These are phyloP conservation scores for Sporothrix pallida DNA, from an alignment of 2,329 filamentous ascomycete species.

Conservation along the genomic window DNA sequence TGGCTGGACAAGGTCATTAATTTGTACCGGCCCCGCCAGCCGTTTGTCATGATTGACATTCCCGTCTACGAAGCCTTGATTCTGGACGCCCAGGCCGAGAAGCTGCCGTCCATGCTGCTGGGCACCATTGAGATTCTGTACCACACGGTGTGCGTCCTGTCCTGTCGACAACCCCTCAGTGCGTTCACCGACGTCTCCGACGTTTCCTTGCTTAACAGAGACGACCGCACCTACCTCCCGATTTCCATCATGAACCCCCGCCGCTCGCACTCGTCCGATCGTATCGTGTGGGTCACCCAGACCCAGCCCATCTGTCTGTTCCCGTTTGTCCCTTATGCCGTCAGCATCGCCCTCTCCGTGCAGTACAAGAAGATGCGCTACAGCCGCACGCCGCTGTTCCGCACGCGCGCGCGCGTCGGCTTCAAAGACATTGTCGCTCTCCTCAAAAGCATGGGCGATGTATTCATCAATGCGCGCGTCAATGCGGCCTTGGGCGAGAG, in stretches of 20 bases:
- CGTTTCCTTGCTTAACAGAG: slow-evolving; percentile 44
- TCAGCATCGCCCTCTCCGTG: slow-evolving; percentile 66
- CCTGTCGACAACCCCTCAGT: slow-evolving; percentile 57
- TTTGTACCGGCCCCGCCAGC: slow-evolving; percentile 63
- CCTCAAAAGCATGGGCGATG: slow-evolving; percentile 58
- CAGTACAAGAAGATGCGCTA: slow-evolving; percentile 69
- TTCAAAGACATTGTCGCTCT: slow-evolving; percentile 62
- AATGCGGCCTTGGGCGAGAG: slow-evolving; percentile 61
- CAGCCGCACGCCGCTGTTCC: slow-evolving; percentile 63
- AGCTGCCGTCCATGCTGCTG: slow-evolving; percentile 56
- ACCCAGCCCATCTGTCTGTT: slow-evolving; percentile 59
- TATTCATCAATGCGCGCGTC: slow-evolving; percentile 63
- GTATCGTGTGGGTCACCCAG: slow-evolving; percentile 61
- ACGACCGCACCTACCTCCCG: slow-evolving; percentile 50
- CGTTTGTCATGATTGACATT: slow-evolving; percentile 57
- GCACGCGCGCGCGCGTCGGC: slow-evolving; percentile 58
- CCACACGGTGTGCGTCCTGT: slow-evolving; percentile 67
- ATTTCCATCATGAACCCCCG: slow-evolving; percentile 59
- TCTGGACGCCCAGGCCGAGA: slow-evolving; percentile 58
- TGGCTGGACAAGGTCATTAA: slow-evolving; percentile 65
- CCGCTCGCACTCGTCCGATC: slow-evolving; percentile 62
- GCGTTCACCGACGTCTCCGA: slow-evolving; percentile 42
- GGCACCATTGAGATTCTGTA: slow-evolving; percentile 68
- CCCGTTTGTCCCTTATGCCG: slow-evolving; percentile 66
- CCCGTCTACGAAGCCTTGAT: slow-evolving; percentile 64